Evolutionary conservation across 495 filamentous ascomycete genomes (phyloP), one percentile per base, ranked within the genome.

Genomic region (Penicillium coprophilum): DNA sequence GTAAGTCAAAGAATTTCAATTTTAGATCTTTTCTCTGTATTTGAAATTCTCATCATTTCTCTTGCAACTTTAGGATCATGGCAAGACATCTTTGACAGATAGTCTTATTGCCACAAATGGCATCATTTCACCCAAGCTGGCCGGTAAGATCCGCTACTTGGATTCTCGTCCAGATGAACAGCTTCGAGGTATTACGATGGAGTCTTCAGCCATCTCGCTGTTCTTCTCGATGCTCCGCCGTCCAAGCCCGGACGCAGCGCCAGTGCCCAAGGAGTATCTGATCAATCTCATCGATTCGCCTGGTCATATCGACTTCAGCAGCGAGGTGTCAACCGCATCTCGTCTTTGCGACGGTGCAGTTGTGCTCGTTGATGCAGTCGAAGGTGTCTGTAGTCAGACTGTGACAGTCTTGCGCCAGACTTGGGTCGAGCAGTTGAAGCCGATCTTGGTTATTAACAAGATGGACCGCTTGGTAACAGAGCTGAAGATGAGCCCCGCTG

Each of bases 241-340:
- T 50, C 70, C 84, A 38, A 73, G 81, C 10, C 84, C 87, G 12
- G 88, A 94, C 6, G 83, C 84, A 10, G 63, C 79, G 21, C 90
- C 90, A 1, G 79, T 83, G 51, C 78, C 85, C 13, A 88, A 90
- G 63, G 92, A 97, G 67, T 97, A 96, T 68, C 81, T 99, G 45
- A 91, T 99, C 71, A 99, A 99, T 71, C 74, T 99, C 36, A 99
- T 99, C 60, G 94, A 99, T 71, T 97, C 95, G 0, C 94, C 94
- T 0, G 94, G 94, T 9, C 94, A 99, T 68, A 96, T 99, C 45
- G 94, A 99, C 69, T 99, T 99, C 74, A 96, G 92, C 78, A 95
- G 90, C 55, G 94, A 99, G 70, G 94, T 99, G 3, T 96, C 92
- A 2, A 97, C 92, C 0, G 94, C 94, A 2, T 97, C 93, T 0